These are phyloP conservation scores for Penicillium bovifimosum DNA, from an alignment of 495 filamentous ascomycete species.

Conservation along the genomic window DNA sequence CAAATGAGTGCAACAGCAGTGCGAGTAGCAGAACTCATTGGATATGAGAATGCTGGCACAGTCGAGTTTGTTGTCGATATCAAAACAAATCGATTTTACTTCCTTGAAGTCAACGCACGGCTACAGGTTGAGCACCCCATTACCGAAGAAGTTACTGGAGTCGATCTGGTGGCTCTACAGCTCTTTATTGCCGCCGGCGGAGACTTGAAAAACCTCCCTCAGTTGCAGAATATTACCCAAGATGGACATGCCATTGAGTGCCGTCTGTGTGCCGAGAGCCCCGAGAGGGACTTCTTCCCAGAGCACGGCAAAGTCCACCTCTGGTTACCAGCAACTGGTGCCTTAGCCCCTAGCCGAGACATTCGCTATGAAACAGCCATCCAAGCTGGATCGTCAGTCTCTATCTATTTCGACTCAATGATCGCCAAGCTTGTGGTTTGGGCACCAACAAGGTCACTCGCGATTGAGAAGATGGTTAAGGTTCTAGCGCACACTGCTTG, in stretches of 20 bases:
- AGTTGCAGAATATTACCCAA: slow-evolving; percentile 57
- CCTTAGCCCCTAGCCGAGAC: slow-evolving; percentile 51
- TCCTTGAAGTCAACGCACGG: slow-evolving; percentile 94
- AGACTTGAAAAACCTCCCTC: slow-evolving; percentile 61
- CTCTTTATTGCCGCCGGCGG: slow-evolving; percentile 75
- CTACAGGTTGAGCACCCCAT: slow-evolving; percentile 92
- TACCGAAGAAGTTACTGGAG: slow-evolving; percentile 80
- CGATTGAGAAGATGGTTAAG: slow-evolving; percentile 66
- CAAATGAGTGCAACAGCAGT: slow-evolving; percentile 78
- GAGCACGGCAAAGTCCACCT: slow-evolving; percentile 75
- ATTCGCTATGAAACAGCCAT: slow-evolving; percentile 84
- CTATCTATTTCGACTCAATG: slow-evolving; percentile 88
- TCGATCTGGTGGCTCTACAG: slow-evolving; percentile 84
- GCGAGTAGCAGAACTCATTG: slow-evolving; percentile 67
- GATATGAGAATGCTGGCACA: slow-evolving; percentile 83
- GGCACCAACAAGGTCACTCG: slow-evolving; percentile 61
- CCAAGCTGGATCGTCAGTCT: slow-evolving; percentile 71
- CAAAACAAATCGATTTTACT: slow-evolving; percentile 76
- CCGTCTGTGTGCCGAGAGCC: slow-evolving; percentile 85
- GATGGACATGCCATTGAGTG: slow-evolving; percentile 79
- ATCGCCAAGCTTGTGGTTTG: slow-evolving; percentile 88
- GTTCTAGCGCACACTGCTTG: slow-evolving; percentile 77
- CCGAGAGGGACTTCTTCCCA: slow-evolving; percentile 72
- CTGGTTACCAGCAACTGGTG: slow-evolving; percentile 32
- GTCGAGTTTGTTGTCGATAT: slow-evolving; percentile 94